A percentile compares a stretch with the other conserved stretches of the same genome.
phyloP scores from a whole-genome alignment of 1,284 basidiomycete genomes.

The Boletus albobrunnescens region DNA sequence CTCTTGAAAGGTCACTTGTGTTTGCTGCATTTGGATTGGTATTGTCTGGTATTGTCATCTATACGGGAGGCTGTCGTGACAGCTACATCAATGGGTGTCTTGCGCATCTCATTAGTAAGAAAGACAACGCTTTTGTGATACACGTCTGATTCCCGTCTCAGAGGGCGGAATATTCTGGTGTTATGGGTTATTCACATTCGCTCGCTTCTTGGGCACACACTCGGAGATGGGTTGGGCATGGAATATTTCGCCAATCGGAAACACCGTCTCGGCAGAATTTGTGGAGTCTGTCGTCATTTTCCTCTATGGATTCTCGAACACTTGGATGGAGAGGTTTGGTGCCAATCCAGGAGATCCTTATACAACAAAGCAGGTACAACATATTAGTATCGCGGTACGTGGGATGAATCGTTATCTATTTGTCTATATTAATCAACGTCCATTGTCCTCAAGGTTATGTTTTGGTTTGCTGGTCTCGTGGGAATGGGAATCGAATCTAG shows the following conservation, averaged over 20 bases:
- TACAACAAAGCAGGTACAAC: slow-evolving; percentile 91
- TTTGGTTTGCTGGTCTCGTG: slow-evolving; percentile 89
- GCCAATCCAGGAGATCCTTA: slow-evolving; percentile 78
- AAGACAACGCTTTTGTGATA: slow-evolving; percentile 1
- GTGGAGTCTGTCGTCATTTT: slow-evolving; percentile 88
- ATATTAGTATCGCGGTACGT: slow-evolving; percentile 87
- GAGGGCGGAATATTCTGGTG: slow-evolving; percentile 89
- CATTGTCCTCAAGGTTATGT: slow-evolving; percentile 61
- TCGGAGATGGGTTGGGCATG: slow-evolving; percentile 93
- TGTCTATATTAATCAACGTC: slow-evolving; percentile 1
- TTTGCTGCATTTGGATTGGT: slow-evolving; percentile 65
- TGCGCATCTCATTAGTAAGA: slow-evolving; percentile 87
- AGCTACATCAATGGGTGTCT: slow-evolving; percentile 79
- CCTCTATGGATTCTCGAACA: slow-evolving; percentile 86
- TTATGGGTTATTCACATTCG: slow-evolving; percentile 87
- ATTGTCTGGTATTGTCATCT: slow-evolving; percentile 69
- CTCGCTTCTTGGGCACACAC: slow-evolving; percentile 88
- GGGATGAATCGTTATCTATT: neutral
- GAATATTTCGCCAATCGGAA: slow-evolving; percentile 64
- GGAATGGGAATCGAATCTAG: slow-evolving; percentile 89
- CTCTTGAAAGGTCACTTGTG: slow-evolving; percentile 60
- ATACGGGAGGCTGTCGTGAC: slow-evolving; percentile 78
- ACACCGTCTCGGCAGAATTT: slow-evolving; percentile 75
- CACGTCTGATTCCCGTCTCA: slow-evolving; percentile 28
- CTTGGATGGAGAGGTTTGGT: slow-evolving; percentile 96